Evolutionary conservation across 164 flowering plant species (phyloP), one percentile per base, ranked within the genome.

Genomic region (Nelumbo lutea): DNA sequence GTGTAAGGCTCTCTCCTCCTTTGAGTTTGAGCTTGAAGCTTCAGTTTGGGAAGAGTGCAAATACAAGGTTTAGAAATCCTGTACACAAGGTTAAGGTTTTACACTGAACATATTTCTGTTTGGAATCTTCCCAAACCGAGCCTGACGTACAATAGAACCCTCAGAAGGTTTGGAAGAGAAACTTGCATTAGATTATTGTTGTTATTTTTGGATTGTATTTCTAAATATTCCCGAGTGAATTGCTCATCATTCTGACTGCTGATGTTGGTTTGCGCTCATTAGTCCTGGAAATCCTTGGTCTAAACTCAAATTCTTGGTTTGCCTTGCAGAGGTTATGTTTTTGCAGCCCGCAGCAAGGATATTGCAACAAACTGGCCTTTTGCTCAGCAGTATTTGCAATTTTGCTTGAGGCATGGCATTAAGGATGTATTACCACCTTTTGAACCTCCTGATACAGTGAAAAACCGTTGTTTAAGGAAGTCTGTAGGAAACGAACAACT

Each of bases 341-440:
- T 78, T 65, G 66, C 74, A 42, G 66, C 87, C 9, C 76, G 98
- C 72, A 80, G 78, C 77, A 88, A 86, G 76, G 86, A 88, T 77
- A 90, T 91, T 75, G 72, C 71, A 75, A 79, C 73, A 44, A 86
- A 80, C 68, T 94, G 98, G 98, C 98, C 97, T 14, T 91, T 94
- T 73, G 83, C 97, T 68, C 76, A 69, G 52, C 81, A 73, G 63
- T 81, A 73, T 66, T 69, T 94, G 84, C 87, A 86, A 68, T 88
- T 90, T 81, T 90, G 90, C 77, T 74, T 84, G 80, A 88, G 83
- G 73, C 88, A 88, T 86, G 97, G 95, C 46, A 77, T 91, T 67
- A 88, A 79, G 73, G 88, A 87, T 65, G 65, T 82, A 42, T 68
- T 94, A 82, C 98, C 98, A 42, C 96, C 97, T 61, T 90, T 94